Evolutionary conservation across 306 rosid genomes (phyloP), one percentile per base, ranked within the genome.

Genomic region (Senna tora): DNA sequence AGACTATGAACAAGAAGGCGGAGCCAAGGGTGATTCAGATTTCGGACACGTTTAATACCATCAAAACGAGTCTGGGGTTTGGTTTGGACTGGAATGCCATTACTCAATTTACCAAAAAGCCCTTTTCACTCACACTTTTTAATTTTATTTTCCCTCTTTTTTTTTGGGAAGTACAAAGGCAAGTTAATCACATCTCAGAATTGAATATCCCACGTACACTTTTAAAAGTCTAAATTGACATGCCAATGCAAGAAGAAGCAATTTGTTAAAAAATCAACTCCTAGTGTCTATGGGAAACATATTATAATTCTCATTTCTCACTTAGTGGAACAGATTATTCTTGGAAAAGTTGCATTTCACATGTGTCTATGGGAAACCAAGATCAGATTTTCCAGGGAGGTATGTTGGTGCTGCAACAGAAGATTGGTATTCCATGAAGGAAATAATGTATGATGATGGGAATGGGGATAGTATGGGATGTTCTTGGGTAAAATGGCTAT

Each of bases 221-320:
- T 51, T 43, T 61, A 61, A 34, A 17, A 36, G 10, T 33, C 17
- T 54, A 41, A 33, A 47, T 32, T 20, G 47, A 45, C 57, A 68
- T 15, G 46, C 59, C 33, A 41, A 59, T 59, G n/a, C 14, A 61
- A 5, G 39, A 61, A 5, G 39, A 57, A 57, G n/a, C 7, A 56
- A 28, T 57, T 7, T 33, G 39, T 33, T 34, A 45, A 9, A 38
- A 58, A 36, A 57, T 19, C 22, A 33, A 58, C 45, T n/a, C n/a
- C n/a, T n/a, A n/a, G n/a, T n/a, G n/a, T n/a, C n/a, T n/a, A n/a
- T n/a, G n/a, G n/a, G n/a, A n/a, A n/a, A n/a, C n/a, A n/a, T n/a
- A n/a, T 33, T 21, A 25, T 38, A 63, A 53, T 21, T 65, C 71
- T 67, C 22, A 81, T 22, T 21, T 65, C 71, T 67, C 22, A 81